Evolutionary conservation across 192 early-diverging fungal species (phyloP), one percentile per base, ranked within the genome.

Genomic region (Pilaira anomala): DNA sequence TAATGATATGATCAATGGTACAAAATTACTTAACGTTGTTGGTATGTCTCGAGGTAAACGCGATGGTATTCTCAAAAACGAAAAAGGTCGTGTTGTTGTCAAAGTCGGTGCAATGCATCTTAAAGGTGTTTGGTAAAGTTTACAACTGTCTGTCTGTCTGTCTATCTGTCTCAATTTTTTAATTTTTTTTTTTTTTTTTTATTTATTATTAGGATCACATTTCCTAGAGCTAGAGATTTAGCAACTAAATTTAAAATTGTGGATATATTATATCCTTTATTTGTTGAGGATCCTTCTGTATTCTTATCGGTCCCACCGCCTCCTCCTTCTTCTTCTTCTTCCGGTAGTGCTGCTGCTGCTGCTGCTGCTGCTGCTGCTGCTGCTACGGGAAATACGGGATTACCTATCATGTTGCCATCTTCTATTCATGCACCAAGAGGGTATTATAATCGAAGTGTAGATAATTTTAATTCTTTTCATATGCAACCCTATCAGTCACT

Each of bases 91-190:
- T 58, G 82, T 85, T 1, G 90, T 92, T 8, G 88, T 92, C 59
- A 92, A 92, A 75, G 88, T 88, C 1, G 90, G 90, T 29, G 85
- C 90, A 7, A 91, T 92, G 89, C 87, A 89, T 61, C 78, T 92
- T 28, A 92, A 92, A 73, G 90, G 90, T 26, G 90, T 92, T 60
- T 92, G 90, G 90, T 83, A 74, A 74, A 75, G 67, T 16, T 13
- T 50, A 28, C 14, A 54, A n/a, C n/a, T n/a, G n/a, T n/a, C n/a
- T n/a, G n/a, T n/a, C 36, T 56, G 41, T 42, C 7, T 42, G 41
- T 42, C 41, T n/a, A n/a, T n/a, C n/a, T n/a, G n/a, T n/a, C n/a
- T n/a, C n/a, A n/a, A n/a, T n/a, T n/a, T n/a, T n/a, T 42, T 4
- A 11, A 13, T 7, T 18, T 60, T 2, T 3, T 30, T n/a, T 18